Conservation (phyloP, 768 basidiomycete species). For the Hortiboletus flavorubellus region DNA sequence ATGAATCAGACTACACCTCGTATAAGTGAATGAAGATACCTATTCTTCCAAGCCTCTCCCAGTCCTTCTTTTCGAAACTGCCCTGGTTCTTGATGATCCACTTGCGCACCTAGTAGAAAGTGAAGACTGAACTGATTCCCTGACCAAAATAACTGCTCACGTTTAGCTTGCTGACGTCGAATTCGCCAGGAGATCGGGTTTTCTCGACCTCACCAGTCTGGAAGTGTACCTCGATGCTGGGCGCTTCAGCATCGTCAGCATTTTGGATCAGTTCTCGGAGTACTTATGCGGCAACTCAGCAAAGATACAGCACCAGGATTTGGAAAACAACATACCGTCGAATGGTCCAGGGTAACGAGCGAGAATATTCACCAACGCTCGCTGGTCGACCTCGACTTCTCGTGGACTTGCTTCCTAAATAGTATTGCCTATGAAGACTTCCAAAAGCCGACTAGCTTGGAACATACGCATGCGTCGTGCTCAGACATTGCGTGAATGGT, state of each 20-base stretch:
- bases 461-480: constrained; percentile 11
- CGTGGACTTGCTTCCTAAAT: not conserved
- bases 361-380: constrained; percentile 15
- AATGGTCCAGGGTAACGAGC: constrained; percentile 17
- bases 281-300: constrained; percentile 25
- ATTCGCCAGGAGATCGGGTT: not conserved
- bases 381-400: constrained; percentile 18
- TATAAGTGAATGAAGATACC: not conserved
- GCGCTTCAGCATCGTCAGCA: constrained; percentile 48
- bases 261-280: constrained; percentile 56
- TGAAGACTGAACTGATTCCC: not conserved
- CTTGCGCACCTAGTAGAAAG: constrained; percentile 1
- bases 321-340: not conserved
- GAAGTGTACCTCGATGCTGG: constrained; percentile 36
- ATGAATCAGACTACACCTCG: not conserved
- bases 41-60: constrained; percentile 15
- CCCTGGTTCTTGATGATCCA: constrained; percentile 18
- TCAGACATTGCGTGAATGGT: not conserved
- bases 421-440: not conserved
- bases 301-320: not conserved
- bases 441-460: too few species aligned
- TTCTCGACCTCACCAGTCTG: constrained; percentile 21
- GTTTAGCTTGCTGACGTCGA: not conserved
- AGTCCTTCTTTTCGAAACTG: constrained; percentile 2
- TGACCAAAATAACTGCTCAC: not conserved